Percentiles rank a stretch among this genome's conserved stretches.
Evolutionary conservation across 2,329 filamentous ascomycete species (phyloP).

Genomic region (Gnomoniopsis smithogilvyi): DNA sequence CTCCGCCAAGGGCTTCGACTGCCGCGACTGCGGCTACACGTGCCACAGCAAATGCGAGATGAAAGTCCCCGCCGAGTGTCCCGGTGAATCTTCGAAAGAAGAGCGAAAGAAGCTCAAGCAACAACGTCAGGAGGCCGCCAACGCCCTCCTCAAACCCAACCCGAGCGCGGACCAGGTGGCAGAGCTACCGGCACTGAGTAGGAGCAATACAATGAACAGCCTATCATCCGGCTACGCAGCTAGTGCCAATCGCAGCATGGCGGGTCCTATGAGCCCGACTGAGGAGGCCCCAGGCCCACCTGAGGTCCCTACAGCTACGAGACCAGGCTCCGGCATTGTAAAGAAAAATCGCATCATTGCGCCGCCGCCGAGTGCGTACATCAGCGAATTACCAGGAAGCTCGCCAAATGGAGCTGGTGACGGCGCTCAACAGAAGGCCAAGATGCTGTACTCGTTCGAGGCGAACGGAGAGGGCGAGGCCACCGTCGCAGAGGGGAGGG

Average conservation of each 20-base stretch:
- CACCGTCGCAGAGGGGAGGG: conserved; percentile 72
- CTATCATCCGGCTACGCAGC: conserved; percentile 84
- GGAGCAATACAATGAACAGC: conserved; percentile 87
- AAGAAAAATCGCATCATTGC: conserved; percentile 76
- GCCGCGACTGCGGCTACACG: conserved; percentile 93
- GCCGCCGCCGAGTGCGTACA: conserved; percentile 79
- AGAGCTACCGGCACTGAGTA: conserved; percentile 65
- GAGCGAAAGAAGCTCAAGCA: conserved; percentile 92
- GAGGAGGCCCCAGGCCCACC: conserved; percentile 45
- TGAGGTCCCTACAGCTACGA: conserved; percentile 34
- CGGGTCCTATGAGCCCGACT: conserved; percentile 53
- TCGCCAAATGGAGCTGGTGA: conserved; percentile 37
- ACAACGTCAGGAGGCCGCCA: conserved; percentile 77
- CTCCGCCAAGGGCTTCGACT: conserved; percentile 94
- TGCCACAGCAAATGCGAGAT: conserved; percentile 99
- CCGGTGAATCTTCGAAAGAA: conserved; percentile 89
- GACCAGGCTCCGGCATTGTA: conserved; percentile 26
- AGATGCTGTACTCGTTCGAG: conserved; percentile 88
- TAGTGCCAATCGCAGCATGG: conserved; percentile 72
- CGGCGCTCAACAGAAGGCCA: conserved; percentile 51
- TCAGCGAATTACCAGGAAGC: conserved; percentile 62
- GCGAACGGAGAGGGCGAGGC: conserved; percentile 79
- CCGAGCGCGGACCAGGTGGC: conserved; percentile 42
- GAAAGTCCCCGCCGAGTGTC: conserved; percentile 95
- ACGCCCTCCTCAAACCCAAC: conserved; percentile 50